Evolutionary conservation across 345 rosid species (phyloP), one percentile per base, ranked within the genome.

Genomic region (Syzygium grande): DNA sequence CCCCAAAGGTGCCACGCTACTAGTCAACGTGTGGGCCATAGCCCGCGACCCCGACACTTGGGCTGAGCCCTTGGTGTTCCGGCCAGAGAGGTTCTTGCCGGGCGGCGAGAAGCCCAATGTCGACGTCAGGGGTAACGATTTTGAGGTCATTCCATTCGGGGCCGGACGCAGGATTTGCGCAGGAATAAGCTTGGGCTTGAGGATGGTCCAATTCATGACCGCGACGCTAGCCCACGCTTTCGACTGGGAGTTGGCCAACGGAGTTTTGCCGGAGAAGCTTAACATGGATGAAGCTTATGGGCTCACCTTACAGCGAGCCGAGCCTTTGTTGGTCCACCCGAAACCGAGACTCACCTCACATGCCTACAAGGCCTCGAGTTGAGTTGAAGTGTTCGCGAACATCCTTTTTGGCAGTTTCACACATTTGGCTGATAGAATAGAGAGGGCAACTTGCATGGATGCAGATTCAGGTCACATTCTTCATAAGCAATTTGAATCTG

Each of bases 131-230:
- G 99, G 99, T 0, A 94, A 85, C 51, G 96, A 96, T 29, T 96
- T 91, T 43, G 96, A 95, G 92, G 91, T 96, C 2, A 96, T 95
- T 87, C 99, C 99, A 5, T 96, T 96, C 53, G 97, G 99, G 17
- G 96, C 99, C 1, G 99, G 99, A 13, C 93, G 97, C 27, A 95
- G 99, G 89, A 94, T 96, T 5, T 96, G 99, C 46, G 98, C 96
- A 2, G 99, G 98, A 9, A 34, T 96, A 92, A 95, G 93, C 89
- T 49, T 95, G 88, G 99, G 98, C n/a, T 29, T 96, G 88, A 93
- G 97, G 25, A 94, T 92, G 91, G 96, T 96, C 51, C 96, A 92
- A 46, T 89, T 96, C 5, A 51, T 95, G 73, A 90, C 96, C 1
- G 98, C 98, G 11, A 93, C 96, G 1, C 59, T 96, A 51, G 90